Base-by-base conservation (phyloP, 768 basidiomycete genomes). In the Termitomyces sp. region DNA sequence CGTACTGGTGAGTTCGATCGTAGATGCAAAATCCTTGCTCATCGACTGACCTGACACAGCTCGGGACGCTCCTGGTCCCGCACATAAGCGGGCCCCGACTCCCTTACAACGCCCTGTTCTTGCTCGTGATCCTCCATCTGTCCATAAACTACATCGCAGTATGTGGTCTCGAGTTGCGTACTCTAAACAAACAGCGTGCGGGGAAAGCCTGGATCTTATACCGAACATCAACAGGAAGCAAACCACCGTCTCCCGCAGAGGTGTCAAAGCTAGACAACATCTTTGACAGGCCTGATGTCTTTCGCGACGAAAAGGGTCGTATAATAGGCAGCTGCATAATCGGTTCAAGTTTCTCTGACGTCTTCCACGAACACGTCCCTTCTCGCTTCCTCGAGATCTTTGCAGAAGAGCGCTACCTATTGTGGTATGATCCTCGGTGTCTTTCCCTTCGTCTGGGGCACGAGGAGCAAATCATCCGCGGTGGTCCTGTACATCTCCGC, bases 71-170 rank as follows among this genome's bases (percentile, higher is more conserved):
- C n/a, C 69, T 87, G 8, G 77, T 88, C 30, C 80, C 83, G 8
- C 77, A 80, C 59, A 65, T 88, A 42, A 77, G 77, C 20, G 80
- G 78, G 0, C 68, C 74, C 2, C 66, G 66, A 33, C 63, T 75
- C 30, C 88, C 82, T 2, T 86, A 84, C 60, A 68, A 73, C 2
- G 72, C 77, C 1, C 74, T 88, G 3, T 73, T 82, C 55, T 12
- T 76, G 22, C 75, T 88, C 20, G 73, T 87, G 26, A 72, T 69
- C 3, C 72, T 78, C 0, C 87, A 89, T 62, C 73, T 88, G 8
- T 54, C 69, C 16, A 73, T 82, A 46, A 88, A 89, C 63, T 86
- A 84, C 61, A 58, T 79, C 16, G 87, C 80, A 13, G 83, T 89
- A 14, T 78, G 80, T 10, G 80, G 80, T 0, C 75, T 89, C 22